Percentiles rank a stretch among this genome's conserved stretches.
Evolutionary conservation across 2,329 filamentous ascomycete genomes (phyloP).

Genomic region (Aspergillus quadricinctus): DNA sequence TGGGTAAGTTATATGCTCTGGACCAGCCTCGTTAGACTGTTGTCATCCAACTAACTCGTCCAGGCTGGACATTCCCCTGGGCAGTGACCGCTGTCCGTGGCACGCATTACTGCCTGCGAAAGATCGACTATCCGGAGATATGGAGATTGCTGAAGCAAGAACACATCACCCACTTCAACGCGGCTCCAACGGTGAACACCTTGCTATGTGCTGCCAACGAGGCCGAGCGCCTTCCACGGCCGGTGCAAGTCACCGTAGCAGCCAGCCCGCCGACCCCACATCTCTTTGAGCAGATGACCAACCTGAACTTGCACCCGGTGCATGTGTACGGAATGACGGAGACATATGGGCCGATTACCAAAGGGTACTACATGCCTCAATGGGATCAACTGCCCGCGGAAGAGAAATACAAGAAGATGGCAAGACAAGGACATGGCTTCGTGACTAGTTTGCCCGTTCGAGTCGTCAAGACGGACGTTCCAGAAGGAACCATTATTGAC

Average conservation of each 20-base stretch:
- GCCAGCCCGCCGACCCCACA: constrained; percentile 85
- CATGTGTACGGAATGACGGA: constrained; percentile 88
- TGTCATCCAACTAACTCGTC: constrained; percentile 28
- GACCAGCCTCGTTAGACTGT: not conserved
- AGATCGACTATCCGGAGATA: constrained; percentile 90
- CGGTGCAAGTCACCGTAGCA: constrained; percentile 85
- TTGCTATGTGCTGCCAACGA: constrained; percentile 76
- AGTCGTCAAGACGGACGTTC: constrained; percentile 73
- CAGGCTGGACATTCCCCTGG: constrained; percentile 83
- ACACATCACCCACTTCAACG: constrained; percentile 89
- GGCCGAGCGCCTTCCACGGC: constrained; percentile 63
- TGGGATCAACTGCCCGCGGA: constrained; percentile 73
- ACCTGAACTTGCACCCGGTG: constrained; percentile 79
- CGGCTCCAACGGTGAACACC: constrained; percentile 94
- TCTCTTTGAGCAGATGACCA: constrained; percentile 89
- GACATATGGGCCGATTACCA: constrained; percentile 94
- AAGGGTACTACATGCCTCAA: constrained; percentile 78
- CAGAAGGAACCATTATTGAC: constrained; percentile 62
- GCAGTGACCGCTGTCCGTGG: constrained; percentile 86
- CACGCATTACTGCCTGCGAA: constrained; percentile 91
- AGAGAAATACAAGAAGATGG: constrained; percentile 86
- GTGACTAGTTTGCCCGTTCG: constrained; percentile 75
- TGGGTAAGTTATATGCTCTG: constrained; percentile 37
- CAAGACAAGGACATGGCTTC: constrained; percentile 88
- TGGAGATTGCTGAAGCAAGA: constrained; percentile 86